These are phyloP conservation scores for Leishmania guyanensis DNA, from an alignment of 208 protist species.

Conservation along the genomic window DNA sequence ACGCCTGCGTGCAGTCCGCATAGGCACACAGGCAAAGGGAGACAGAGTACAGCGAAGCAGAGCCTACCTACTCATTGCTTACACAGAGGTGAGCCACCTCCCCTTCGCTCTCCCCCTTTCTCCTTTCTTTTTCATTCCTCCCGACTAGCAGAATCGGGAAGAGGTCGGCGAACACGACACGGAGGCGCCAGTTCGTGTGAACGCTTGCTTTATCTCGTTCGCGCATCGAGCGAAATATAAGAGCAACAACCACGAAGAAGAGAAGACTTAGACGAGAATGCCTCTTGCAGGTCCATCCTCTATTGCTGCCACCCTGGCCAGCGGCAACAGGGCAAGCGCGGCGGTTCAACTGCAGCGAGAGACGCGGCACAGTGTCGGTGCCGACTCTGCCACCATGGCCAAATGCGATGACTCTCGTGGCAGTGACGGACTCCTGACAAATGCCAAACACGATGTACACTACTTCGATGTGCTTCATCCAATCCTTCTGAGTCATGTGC, in stretches of 20 bases:
- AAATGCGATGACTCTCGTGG: not conserved
- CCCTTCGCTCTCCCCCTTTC: not conserved
- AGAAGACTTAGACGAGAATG: not conserved
- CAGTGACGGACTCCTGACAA: not conserved
- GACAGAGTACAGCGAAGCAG: not conserved
- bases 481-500: conserved; percentile 60
- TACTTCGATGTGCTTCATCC: conserved; percentile 67
- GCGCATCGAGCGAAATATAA: not conserved
- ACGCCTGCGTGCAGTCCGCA: not conserved
- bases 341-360: not conserved
- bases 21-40: not conserved
- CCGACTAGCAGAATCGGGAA: not conserved
- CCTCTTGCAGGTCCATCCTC: not conserved
- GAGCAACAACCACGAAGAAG: not conserved
- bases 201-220: not conserved
- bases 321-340: not conserved
- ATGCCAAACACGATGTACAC: conserved; percentile 17
- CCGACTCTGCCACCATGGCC: not conserved
- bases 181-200: not conserved
- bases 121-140: not conserved
- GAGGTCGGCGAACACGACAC: not conserved
- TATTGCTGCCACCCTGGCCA: not conserved
- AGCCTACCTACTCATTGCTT: not conserved
- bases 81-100: not conserved
- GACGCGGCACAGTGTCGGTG: not conserved